These are phyloP conservation scores for Mucor racemosus DNA, from an alignment of 371 early-diverging fungal genomes.

Conservation along the genomic window DNA sequence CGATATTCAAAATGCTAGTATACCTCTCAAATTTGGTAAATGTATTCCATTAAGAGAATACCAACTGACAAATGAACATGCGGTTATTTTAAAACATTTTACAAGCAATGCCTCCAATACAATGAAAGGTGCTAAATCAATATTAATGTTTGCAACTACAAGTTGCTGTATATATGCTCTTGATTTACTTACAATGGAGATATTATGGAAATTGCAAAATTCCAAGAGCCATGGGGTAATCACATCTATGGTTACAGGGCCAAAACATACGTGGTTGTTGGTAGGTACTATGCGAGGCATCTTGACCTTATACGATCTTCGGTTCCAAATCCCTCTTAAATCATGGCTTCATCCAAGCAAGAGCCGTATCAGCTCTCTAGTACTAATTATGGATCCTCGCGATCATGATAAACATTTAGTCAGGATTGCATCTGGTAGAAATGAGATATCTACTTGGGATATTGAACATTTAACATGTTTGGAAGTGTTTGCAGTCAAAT, in stretches of 20 bases:
- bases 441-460: conserved; percentile 89
- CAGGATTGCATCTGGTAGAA: conserved; percentile 70
- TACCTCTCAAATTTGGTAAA: conserved; percentile 65
- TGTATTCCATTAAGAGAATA: conserved; percentile 61
- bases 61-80: conserved; percentile 69
- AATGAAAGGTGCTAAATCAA: conserved; percentile 70
- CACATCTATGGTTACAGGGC: conserved; percentile 75
- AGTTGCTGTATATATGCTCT: conserved; percentile 77
- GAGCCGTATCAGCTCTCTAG: conserved; percentile 68
- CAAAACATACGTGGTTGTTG: conserved; percentile 67
- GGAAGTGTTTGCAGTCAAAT: conserved; percentile 70
- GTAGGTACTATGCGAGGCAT: conserved; percentile 87
- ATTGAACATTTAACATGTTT: conserved; percentile 73
- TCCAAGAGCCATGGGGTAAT: conserved; percentile 64
- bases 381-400: conserved; percentile 56
- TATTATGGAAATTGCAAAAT: conserved; percentile 68
- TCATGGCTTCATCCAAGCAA: conserved; percentile 84
- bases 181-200: conserved; percentile 76
- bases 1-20: conserved; percentile 46
- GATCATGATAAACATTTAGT: conserved; percentile 42
- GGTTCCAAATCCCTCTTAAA: conserved; percentile 79
- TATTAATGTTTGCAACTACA: conserved; percentile 80
- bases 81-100: conserved; percentile 71
- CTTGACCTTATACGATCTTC: conserved; percentile 81
- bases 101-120: conserved; percentile 61